Conservation (phyloP, 2,329 filamentous ascomycete genomes). For the Ophiognomonia clavigignenti-juglandacearum region DNA sequence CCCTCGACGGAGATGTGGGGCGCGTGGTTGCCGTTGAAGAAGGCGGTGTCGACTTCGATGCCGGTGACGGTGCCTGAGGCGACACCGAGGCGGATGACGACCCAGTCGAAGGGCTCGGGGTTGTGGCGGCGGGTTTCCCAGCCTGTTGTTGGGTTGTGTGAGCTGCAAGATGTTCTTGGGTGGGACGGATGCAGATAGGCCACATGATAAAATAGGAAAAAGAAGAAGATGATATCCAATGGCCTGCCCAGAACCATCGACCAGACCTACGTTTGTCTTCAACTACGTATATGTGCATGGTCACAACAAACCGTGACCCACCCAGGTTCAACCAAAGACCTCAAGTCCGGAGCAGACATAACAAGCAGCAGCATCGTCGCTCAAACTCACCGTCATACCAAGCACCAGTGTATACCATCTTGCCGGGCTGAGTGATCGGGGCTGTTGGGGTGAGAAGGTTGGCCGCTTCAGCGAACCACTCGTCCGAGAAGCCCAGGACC, state of each 20-base stretch:
- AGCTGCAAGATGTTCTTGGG: too few species aligned
- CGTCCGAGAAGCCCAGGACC: conserved; percentile 60
- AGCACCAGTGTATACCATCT: conserved; percentile 64
- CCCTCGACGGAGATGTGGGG: conserved; percentile 75
- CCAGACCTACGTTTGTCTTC: too few species aligned
- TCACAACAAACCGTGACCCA: too few species aligned
- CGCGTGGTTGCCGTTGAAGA: conserved; percentile 79
- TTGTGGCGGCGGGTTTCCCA: conserved; percentile 68
- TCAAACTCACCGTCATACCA: conserved; percentile 64
- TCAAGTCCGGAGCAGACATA: too few species aligned
- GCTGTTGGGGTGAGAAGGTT: conserved; percentile 61
- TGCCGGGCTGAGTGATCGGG: conserved; percentile 58
- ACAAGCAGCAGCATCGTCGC: too few species aligned
- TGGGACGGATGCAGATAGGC: too few species aligned
- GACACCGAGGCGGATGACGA: conserved; percentile 61
- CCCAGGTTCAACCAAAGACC: too few species aligned
- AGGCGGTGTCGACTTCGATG: conserved; percentile 75
- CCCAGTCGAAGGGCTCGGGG: conserved; percentile 60
- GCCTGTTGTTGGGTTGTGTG: too few species aligned
- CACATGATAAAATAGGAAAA: too few species aligned
- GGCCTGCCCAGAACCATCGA: too few species aligned
- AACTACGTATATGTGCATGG: too few species aligned
- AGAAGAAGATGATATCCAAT: too few species aligned
- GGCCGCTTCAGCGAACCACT: conserved; percentile 63
- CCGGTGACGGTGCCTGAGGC: conserved; percentile 68